A percentile compares a stretch with the other conserved stretches of the same genome.
Conservation (phyloP, 225 moss, liverwort and hornwort species). For the Polytrichum commune region DNA sequence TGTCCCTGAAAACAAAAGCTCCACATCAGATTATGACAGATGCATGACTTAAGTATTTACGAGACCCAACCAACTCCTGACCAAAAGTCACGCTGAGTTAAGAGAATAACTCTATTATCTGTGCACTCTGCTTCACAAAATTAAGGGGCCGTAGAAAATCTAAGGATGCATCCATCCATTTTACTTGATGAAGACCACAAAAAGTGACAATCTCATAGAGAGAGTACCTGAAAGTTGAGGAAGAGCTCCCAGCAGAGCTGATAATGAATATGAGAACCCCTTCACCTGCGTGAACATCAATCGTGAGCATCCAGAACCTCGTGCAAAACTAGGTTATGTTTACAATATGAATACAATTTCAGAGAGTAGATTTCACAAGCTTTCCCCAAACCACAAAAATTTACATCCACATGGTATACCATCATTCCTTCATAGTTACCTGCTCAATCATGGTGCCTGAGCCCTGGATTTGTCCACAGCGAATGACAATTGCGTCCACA, state of each 20-base stretch:
- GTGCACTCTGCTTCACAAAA: neutral
- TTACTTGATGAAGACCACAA: too few relatives aligned
- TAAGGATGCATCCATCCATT: too few relatives aligned
- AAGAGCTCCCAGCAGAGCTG: slow-evolving; percentile 72
- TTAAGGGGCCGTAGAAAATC: neutral
- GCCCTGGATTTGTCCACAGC: slow-evolving; percentile 66
- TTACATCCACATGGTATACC: slow-evolving; percentile 5
- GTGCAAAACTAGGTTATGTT: too few relatives aligned
- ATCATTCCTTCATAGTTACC: slow-evolving; percentile 17
- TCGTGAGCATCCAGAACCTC: too few relatives aligned
- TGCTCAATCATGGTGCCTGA: slow-evolving; percentile 92
- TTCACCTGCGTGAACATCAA: slow-evolving; percentile 55
- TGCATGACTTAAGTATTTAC: too few relatives aligned
- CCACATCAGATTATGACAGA: neutral
- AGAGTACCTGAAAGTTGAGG: slow-evolving; percentile 58
- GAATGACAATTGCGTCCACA: slow-evolving; percentile 76
- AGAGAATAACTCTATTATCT: too few relatives aligned
- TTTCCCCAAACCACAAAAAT: too few relatives aligned
- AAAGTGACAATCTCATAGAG: too few relatives aligned
- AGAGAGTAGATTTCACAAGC: too few relatives aligned
- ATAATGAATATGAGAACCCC: slow-evolving; percentile 90
- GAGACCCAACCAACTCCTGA: too few relatives aligned
- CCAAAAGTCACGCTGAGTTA: too few relatives aligned
- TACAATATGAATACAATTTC: too few relatives aligned
- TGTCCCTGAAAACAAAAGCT: slow-evolving; percentile 20